These are phyloP conservation scores for Hydnomerulius pinastri DNA, from an alignment of 768 basidiomycete genomes.

Conservation along the genomic window DNA sequence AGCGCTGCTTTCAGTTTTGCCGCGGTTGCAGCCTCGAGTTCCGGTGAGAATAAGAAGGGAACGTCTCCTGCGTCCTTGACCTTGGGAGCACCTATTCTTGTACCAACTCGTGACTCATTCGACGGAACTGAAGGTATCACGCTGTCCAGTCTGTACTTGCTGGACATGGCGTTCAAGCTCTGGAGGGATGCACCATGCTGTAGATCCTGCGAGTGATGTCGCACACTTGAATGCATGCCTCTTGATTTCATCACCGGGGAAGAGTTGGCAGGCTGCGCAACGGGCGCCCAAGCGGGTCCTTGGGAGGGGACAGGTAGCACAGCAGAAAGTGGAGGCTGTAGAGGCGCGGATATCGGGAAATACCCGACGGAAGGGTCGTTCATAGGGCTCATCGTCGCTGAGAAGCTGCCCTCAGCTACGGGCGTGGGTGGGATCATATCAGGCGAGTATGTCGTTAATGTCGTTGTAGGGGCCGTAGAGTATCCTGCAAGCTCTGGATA, in stretches of 20 bases:
- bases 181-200: slow-evolving; percentile 18
- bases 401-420: slow-evolving; percentile 17
- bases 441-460: slow-evolving; percentile 11
- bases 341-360: slow-evolving; percentile 13
- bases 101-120: slow-evolving; percentile 8
- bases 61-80: slow-evolving; percentile 33
- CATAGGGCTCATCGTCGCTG: slow-evolving; percentile 1
- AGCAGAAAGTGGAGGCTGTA: slow-evolving; percentile 10
- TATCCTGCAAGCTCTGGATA: slow-evolving; percentile 24
- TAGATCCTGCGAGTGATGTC: slow-evolving; percentile 25
- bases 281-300: slow-evolving; percentile 16
- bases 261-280: slow-evolving; percentile 2
- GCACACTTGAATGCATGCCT: slow-evolving; percentile 1
- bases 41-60: slow-evolving; percentile 33
- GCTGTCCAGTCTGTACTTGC: slow-evolving; percentile 24
- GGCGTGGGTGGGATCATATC: slow-evolving; percentile 4
- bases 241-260: slow-evolving; percentile 3
- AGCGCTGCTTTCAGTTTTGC: slow-evolving; percentile 29
- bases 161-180: slow-evolving; percentile 26
- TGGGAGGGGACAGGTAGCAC: slow-evolving; percentile 16
- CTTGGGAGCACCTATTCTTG: slow-evolving; percentile 18
- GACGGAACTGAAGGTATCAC: neutral
- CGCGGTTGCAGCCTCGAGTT: slow-evolving; percentile 31
- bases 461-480: slow-evolving; percentile 11
- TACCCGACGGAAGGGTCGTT: slow-evolving; percentile 17